Evolutionary conservation across 2,329 filamentous ascomycete genomes (phyloP), one percentile per base, ranked within the genome.

Genomic region (Sclerotinia nivalis): DNA sequence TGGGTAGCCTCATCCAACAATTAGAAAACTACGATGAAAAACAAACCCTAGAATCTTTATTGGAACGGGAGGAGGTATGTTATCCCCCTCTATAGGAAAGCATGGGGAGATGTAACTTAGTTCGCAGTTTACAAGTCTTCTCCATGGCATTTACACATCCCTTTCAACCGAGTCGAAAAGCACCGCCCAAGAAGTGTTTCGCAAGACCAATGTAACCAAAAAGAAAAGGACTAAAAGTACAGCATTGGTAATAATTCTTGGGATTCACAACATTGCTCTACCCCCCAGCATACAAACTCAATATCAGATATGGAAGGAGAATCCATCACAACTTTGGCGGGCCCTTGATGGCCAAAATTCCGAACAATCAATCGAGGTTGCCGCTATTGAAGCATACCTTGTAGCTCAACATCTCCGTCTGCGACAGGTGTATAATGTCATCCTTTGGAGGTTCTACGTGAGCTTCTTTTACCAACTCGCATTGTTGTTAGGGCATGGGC

Each of bases 251-350:
- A 10, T 13, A 10, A 25, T 65, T 25, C 20, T 52, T 8, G 13
- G n/a, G 58, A n/a, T n/a, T 28, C 61, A 12, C 9, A 28, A n/a
- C 12, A 37, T 65, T 49, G 2, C 28, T 52, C 10, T 52, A 10
- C 61, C 61, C 8, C 28, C 61, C 10, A 22, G 18, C 25, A n/a
- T 65, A 25, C 28, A 52, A 18, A 10, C 25, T 37, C 49, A 50
- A 34, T 52, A 37, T 52, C 47, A 9, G 13, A 25, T 52, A 37
- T 65, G 61, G 61, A 65, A 52, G 22, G 20, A 65, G 34, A 52
- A 65, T 25, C 61, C 61, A 12, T 37, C 22, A 3, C 61, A n/a
- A 10, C 50, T 65, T 22, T 65, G 61, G 61, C 45, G 18, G n/a
- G 18, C 13, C 28, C 2, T 37, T 37, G 61, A 28, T 5, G 25